Base-by-base conservation (phyloP, 2,329 filamentous ascomycete genomes). In the Calonectria pteridis region DNA sequence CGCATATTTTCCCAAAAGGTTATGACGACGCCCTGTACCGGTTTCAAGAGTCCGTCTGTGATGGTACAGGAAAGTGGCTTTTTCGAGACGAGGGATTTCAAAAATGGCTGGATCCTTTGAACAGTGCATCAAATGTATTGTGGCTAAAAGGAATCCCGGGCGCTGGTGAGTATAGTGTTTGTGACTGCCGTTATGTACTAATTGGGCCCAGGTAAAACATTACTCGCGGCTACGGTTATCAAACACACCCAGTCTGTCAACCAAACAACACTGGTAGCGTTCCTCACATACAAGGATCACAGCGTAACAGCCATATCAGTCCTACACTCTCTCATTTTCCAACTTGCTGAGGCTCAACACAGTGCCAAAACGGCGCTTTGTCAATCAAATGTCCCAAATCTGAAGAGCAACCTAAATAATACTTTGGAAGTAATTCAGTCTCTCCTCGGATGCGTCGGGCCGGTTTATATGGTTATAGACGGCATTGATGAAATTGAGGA, bases 401-500 rank as follows among this genome's bases (percentile, higher is more conserved):
- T 71, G 20, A 55, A 55, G 29, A 35, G n/a, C 40, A 33, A 53
- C 11, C 6, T 68, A 7, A 11, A 37, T 49, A 26, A 13, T 16
- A 16, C 59, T 46, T 55, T 28, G 51, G 16, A 40, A 9, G 31
- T 68, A 46, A 31, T 75, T 11, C n/a, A 51, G 9, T 43, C 29
- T 4, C 43, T 75, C 3, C 59, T 75, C 2, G 14, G 3, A 4
- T 40, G 28, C 0, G 53, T 53, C n/a, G 63, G 62, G 1, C 20
- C 35, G 3, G 50, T 64, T 6, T 58, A 37, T 14, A 51, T 75
- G 9, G 53, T 76, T 0, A 65, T 76, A 20, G 75, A 76, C 18
- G 75, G 75, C 0, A 16, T 76, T 2, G 75, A 76, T 46, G 75
- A 76, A 50, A 68, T 72, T 10, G 59, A 73, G 3, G 55, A 75